phyloP scores from a whole-genome alignment of 345 rosid species.

The Ceriops decandra region DNA sequence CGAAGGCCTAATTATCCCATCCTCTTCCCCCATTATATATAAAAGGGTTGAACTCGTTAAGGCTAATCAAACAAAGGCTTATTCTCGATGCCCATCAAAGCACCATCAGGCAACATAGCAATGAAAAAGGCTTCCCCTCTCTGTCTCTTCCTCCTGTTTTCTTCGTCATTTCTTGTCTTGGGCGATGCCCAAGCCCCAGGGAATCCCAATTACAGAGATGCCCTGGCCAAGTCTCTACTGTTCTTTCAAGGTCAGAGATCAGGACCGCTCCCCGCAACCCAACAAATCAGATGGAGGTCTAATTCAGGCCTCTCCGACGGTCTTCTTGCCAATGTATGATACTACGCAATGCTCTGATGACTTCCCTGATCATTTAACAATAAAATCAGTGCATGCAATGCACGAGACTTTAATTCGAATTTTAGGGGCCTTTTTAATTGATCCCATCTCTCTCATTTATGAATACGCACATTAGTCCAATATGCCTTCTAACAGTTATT shows the following conservation, averaged over 20 bases:
- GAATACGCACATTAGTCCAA: too few species aligned
- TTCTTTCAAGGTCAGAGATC: slow-evolving; percentile 94
- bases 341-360: too few species aligned
- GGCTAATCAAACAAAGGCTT: slow-evolving; percentile 17
- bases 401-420: too few species aligned
- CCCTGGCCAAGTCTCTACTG: slow-evolving; percentile 67
- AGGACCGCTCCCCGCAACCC: slow-evolving; percentile 56
- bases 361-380: too few species aligned
- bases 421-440: too few species aligned
- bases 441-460: too few species aligned
- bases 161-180: slow-evolving; percentile 19
- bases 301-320: slow-evolving; percentile 80
- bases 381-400: too few species aligned
- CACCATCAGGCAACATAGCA: background rate
- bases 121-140: slow-evolving; percentile 6
- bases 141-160: slow-evolving; percentile 18
- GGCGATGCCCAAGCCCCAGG: slow-evolving; percentile 24
- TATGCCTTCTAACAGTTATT: too few species aligned
- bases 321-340: slow-evolving; percentile 47
- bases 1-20: background rate
- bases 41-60: background rate
- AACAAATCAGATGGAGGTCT: slow-evolving; percentile 66
- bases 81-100: background rate
- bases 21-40: slow-evolving; percentile 12
- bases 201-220: slow-evolving; percentile 75